Base-by-base conservation (phyloP, 2,329 filamentous ascomycete genomes). In the Colletotrichum tofieldiae region DNA sequence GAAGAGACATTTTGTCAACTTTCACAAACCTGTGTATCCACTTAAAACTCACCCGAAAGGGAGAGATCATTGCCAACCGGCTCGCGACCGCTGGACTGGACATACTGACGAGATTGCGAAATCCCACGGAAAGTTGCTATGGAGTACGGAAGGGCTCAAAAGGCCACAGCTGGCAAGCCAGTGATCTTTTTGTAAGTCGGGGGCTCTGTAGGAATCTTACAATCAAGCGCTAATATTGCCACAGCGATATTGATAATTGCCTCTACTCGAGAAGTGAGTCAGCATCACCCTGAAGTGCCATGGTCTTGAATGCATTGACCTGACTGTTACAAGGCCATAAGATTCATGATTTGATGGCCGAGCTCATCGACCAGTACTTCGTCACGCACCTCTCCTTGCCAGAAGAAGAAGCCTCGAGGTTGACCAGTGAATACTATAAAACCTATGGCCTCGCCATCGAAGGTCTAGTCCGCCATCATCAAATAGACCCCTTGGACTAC, bases 241-340 rank as follows among this genome's bases (percentile, higher is more conserved):
- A 11, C 82, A 98, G 98, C 79, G 96, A 99, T 80, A 98, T 99
- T 79, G 96, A 99, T 87, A 99, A 99, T 80, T 99, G 97, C 83
- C 90, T 98, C 65, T 98, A 98, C 79, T 91, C 95, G 0, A 95
- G 93, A 83, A 95, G 94, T 94, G 16, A 71, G 68, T 58, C 23
- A 5, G 26, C 79, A 82, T 80, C n/a, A 7, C 11, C n/a, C 7
- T 2, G 32, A 7, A 16, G 4, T 8, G 6, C 12, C 29, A 7
- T 8, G 16, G 3, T 3, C 8, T 2, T 3, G n/a, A 29, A 29
- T 1, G 20, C 4, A 2, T 23, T 51, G 3, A 45, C 11, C 37
- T 67, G 1, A 51, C 43, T 14, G 16, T 16, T 18, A 45, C 11
- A 72, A 92, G 93, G 89, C 79, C 91, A 91, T 75, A 93, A 93